Conservation (phyloP, 2,329 filamentous ascomycete species). For the Cytospora chrysosperma region DNA sequence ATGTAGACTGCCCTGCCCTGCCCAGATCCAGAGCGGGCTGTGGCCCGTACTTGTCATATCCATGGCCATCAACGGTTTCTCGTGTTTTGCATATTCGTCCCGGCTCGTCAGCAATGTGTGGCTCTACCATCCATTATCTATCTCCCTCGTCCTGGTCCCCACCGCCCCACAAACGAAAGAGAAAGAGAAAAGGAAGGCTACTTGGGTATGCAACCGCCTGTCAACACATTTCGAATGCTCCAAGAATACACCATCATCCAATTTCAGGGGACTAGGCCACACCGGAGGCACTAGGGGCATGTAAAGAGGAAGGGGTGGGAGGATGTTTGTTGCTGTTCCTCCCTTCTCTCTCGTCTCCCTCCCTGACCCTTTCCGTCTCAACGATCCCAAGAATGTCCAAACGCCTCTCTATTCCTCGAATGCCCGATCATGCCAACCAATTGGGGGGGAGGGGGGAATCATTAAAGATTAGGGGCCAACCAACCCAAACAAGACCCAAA, state of each 20-base stretch:
- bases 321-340: not conserved
- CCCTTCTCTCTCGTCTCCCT: not conserved
- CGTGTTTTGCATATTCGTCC: not conserved
- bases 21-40: not conserved
- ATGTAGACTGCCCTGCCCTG: not conserved
- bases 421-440: constrained; percentile 12
- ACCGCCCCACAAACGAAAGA: no score
- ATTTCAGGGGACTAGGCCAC: not conserved
- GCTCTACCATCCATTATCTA: not conserved
- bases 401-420: constrained; percentile 22
- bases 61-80: not conserved
- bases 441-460: constrained; percentile 16
- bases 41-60: not conserved
- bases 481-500: not conserved
- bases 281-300: not conserved
- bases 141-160: not conserved
- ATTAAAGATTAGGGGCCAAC: constrained; percentile 16
- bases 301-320: not conserved
- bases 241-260: not conserved
- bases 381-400: not conserved
- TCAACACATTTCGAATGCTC: not conserved
- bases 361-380: not conserved
- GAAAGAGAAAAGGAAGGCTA: no score
- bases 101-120: not conserved
- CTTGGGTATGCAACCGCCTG: not conserved